phyloP scores from a whole-genome alignment of 257 asterid species.

The Craterostigma plantagineum region DNA sequence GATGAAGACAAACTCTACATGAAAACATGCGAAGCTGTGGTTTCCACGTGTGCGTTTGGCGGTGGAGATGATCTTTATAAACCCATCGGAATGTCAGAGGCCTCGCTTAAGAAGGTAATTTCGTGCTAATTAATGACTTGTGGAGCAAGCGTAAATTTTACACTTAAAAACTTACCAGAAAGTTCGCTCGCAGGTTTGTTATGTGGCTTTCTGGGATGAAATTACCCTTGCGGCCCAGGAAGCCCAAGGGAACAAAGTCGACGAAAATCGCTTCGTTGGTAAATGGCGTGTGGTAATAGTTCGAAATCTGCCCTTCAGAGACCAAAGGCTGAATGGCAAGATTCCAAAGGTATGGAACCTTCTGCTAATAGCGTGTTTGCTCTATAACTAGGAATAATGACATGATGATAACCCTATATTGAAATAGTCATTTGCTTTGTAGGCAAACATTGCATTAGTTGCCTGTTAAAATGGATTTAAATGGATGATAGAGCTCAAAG shows the following conservation, averaged over 20 bases:
- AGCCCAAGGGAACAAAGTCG: conserved; percentile 50
- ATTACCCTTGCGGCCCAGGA: conserved; percentile 75
- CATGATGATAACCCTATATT: neutral
- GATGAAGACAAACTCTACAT: conserved; percentile 60
- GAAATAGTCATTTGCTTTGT: no score
- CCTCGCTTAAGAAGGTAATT: conserved; percentile 4
- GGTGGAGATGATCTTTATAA: conserved; percentile 99
- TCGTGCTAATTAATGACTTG: neutral
- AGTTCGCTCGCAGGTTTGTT: conserved; percentile 58
- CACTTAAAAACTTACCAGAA: conserved; percentile 10
- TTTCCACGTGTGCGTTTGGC: conserved; percentile 98
- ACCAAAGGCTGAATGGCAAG: conserved; percentile 88
- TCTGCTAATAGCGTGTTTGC: neutral
- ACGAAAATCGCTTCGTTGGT: conserved; percentile 47
- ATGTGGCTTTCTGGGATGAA: conserved; percentile 96
- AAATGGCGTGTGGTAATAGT: conserved; percentile 80
- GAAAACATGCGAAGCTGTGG: conserved; percentile 70
- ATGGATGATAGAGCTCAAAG: no score
- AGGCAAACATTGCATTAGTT: no score
- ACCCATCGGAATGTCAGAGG: conserved; percentile 38
- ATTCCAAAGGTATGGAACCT: conserved; percentile 72
- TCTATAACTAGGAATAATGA: no score
- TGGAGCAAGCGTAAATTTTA: conserved; percentile 1
- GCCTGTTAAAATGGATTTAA: no score
- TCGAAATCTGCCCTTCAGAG: conserved; percentile 54